Percentiles rank a stretch among this genome's conserved stretches.
These are phyloP conservation scores for Venturia effusa DNA, from an alignment of 2,329 filamentous ascomycete species.

Conservation along the genomic window DNA sequence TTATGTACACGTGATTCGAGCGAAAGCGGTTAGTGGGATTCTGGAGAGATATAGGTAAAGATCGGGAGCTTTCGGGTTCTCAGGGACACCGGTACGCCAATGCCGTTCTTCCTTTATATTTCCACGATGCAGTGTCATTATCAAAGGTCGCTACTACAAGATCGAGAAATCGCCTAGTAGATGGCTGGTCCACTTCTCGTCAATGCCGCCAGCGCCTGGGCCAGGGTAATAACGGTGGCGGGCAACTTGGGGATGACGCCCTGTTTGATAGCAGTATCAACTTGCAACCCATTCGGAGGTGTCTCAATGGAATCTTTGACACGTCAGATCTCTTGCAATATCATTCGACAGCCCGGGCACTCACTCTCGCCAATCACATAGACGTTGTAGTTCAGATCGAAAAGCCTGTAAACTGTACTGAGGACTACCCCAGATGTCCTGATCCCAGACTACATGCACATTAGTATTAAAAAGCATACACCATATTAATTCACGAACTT, in stretches of 20 bases:
- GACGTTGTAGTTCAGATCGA: slow-evolving; percentile 34
- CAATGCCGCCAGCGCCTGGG: slow-evolving; percentile 21
- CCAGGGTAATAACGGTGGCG: slow-evolving; percentile 21
- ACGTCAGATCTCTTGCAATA: neutral
- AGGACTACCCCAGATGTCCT: slow-evolving; percentile 33
- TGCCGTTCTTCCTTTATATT: too few species aligned
- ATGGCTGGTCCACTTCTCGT: slow-evolving; percentile 18
- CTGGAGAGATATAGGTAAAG: too few species aligned
- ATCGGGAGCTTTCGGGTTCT: too few species aligned
- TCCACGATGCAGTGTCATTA: too few species aligned
- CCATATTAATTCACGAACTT: neutral
- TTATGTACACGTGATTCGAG: too few species aligned
- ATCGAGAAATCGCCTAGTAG: slow-evolving; percentile 14
- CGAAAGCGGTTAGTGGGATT: too few species aligned
- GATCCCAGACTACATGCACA: slow-evolving; percentile 23
- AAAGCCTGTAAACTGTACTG: slow-evolving; percentile 32
- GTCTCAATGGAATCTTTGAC: neutral
- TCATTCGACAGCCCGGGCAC: neutral
- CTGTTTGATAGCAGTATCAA: neutral
- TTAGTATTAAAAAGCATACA: neutral
- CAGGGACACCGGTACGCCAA: too few species aligned
- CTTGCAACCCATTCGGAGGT: neutral
- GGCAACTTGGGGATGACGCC: slow-evolving; percentile 12
- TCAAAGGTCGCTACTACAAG: too few species aligned
- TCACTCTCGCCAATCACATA: slow-evolving; percentile 19